A percentile compares a stretch with the other conserved stretches of the same genome.
These are phyloP conservation scores for Fusarium nematophilum DNA, from an alignment of 2,329 filamentous ascomycete genomes.

Conservation along the genomic window DNA sequence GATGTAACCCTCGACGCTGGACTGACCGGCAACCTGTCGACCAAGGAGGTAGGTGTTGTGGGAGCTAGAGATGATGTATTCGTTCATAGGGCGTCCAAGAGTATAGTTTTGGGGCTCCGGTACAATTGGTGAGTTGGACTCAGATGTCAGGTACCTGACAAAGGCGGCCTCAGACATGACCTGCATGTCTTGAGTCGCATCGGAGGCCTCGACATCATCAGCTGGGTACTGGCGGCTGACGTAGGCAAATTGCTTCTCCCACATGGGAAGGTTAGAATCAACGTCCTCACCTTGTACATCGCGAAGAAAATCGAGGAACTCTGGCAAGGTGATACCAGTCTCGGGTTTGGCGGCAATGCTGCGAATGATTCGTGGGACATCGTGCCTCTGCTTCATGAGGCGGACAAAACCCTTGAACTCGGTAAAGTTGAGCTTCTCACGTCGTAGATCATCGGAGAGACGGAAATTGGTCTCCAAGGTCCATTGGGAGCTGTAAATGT, in stretches of 20 bases:
- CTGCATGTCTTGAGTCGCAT: slow-evolving; percentile 70
- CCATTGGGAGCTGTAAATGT: slow-evolving; percentile 87
- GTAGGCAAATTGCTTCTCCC: slow-evolving; percentile 79
- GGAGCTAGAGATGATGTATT: slow-evolving; percentile 98
- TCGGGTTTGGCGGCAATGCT: slow-evolving; percentile 68
- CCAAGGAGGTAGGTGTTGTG: slow-evolving; percentile 98
- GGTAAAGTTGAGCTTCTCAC: slow-evolving; percentile 76
- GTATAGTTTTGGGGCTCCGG: slow-evolving; percentile 69
- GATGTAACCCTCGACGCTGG: slow-evolving; percentile 96
- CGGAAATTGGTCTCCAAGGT: slow-evolving; percentile 80
- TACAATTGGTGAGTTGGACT: slow-evolving; percentile 75
- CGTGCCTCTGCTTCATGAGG: slow-evolving; percentile 84
- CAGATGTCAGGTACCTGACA: slow-evolving; percentile 79
- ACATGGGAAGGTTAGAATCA: slow-evolving; percentile 70
- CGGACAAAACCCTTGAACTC: slow-evolving; percentile 89
- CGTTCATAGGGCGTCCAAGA: slow-evolving; percentile 88
- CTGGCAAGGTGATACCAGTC: slow-evolving; percentile 73
- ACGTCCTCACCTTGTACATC: slow-evolving; percentile 82
- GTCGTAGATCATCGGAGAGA: slow-evolving; percentile 73
- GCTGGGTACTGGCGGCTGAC: slow-evolving; percentile 70
- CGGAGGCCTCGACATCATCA: slow-evolving; percentile 57
- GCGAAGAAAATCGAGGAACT: slow-evolving; percentile 82
- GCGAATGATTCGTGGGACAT: slow-evolving; percentile 80
- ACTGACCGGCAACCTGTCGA: slow-evolving; percentile 87
- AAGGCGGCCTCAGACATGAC: slow-evolving; percentile 83